Base-by-base conservation (phyloP, 176 grass and related monocot genomes). In the Oryza meyeriana region DNA sequence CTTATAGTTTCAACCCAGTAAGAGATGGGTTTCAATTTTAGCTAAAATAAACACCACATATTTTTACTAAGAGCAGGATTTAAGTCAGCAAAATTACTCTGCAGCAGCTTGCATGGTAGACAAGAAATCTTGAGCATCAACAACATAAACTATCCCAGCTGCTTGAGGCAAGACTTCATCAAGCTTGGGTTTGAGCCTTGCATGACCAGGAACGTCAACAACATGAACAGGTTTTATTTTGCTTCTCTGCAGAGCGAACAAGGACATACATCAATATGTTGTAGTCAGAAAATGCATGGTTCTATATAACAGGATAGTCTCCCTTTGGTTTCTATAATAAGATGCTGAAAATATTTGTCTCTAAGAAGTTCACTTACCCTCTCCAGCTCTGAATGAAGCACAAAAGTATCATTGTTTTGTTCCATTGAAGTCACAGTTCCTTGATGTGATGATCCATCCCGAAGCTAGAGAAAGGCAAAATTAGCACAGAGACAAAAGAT, bases 391-490 rank as follows among this genome's bases (percentile, higher is more conserved):
- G 89, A 95, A 72, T 94, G 77, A 55, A 98, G 79, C 81, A 98
- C 86, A 86, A 98, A 95, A 0, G 87, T 93, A 28, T 84, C 95
- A 82, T 74, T 82, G 76, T 98, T 98, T 83, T 89, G 92, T 85
- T 95, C 95, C 95, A 98, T 95, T 34, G 95, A 98, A 82, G 95
- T 91, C 9, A 98, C 92, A 67, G 92, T 93, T 83, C 95, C 95
- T 83, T 93, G 90, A 84, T 93, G 90, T 44, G 95, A 82, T 50
- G 95, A 98, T 41, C 90, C 95, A 86, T 98, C 95, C 5, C 92
- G 90, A 89, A 98, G 90, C 95, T 98, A 85, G 38, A 82, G 14
- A 79, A 79, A 40, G 4, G 30, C 7, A 50, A 6, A 77, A 65
- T 89, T 45, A 81, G 33, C 11, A 81, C 5, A 71, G 18, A 41